Base-by-base conservation (phyloP, 2,329 filamentous ascomycete species). In the Dothideomycetes sp. region DNA sequence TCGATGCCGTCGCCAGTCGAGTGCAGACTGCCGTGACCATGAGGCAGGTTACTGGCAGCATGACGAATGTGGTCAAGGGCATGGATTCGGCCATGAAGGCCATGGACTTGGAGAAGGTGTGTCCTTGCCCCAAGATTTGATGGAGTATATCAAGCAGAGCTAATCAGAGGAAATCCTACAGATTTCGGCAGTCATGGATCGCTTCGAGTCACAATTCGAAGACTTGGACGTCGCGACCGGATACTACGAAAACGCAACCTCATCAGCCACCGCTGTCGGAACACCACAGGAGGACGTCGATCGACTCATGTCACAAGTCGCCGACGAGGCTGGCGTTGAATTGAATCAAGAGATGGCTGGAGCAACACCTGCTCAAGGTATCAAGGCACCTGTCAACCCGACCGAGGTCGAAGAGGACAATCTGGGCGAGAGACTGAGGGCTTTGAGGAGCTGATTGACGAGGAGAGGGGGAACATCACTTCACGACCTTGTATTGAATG, bases 231-330 rank as follows among this genome's bases (percentile, higher is more conserved):
- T 69, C 29, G 66, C 65, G 28, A 68, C 67, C 7, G 67, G 79
- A 51, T 86, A 88, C 63, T 91, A 91, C 63, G 84, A 89, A 62
- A 86, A 88, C 56, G 84, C 85, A 45, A 89, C 88, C 47, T 78
- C 76, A 16, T 80, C 82, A 46, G 82, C 82, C 25, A 93, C 86
- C 60, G 84, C 63, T 54, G 81, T 67, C 58, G 84, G 69, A 60
- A 88, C 66, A 65, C 84, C 67, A 63, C 76, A 94, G 58, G 86
- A 93, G 51, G 85, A 88, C 51, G 85, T 94, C 2, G 86, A 94
- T 60, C 79, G 85, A 50, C 65, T 94, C 47, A 82, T 94, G 64
- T 81, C 77, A 49, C 83, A 93, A 64, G 76, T 91, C 30, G 86
- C 86, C 47, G 87, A 94, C 60, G 86, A 93, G 61, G 85, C 84